Conservation (phyloP, 129 eudicot species). For the Smallanthus sonchifolius region DNA sequence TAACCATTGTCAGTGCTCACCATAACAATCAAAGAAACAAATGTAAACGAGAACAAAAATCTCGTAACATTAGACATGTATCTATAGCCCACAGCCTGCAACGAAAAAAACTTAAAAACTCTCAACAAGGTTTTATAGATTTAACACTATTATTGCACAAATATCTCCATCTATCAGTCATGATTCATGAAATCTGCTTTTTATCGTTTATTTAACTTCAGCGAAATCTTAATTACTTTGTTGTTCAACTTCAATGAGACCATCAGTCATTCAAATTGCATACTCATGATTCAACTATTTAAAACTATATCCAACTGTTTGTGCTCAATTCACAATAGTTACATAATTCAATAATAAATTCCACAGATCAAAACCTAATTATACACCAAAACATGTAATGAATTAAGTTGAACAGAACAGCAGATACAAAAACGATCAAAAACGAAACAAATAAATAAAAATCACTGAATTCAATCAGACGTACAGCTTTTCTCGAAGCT, state of each 20-base stretch:
- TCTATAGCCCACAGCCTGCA: neutral
- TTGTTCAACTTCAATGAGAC: constrained; percentile 4
- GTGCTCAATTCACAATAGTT: neutral
- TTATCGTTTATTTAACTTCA: neutral
- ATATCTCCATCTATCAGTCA: neutral
- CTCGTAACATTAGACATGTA: neutral
- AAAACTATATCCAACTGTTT: neutral
- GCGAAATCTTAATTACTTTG: neutral
- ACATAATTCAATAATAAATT: neutral
- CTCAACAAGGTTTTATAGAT: neutral
- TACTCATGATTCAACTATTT: neutral
- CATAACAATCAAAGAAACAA: neutral
- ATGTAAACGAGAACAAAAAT: neutral
- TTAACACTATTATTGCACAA: neutral
- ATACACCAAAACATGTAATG: neutral
- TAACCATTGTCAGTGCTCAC: neutral
- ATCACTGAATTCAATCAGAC: neutral
- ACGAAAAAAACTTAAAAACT: neutral
- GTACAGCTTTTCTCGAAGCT: constrained; percentile 85
- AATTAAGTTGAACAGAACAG: too few relatives aligned
- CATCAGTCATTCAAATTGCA: neutral
- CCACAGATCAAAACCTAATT: neutral
- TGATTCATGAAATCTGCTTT: neutral
- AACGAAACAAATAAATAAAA: neutral
- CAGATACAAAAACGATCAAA: too few relatives aligned